These are phyloP conservation scores for Ganoderma boninense DNA, from an alignment of 1,284 basidiomycete genomes.

Conservation along the genomic window DNA sequence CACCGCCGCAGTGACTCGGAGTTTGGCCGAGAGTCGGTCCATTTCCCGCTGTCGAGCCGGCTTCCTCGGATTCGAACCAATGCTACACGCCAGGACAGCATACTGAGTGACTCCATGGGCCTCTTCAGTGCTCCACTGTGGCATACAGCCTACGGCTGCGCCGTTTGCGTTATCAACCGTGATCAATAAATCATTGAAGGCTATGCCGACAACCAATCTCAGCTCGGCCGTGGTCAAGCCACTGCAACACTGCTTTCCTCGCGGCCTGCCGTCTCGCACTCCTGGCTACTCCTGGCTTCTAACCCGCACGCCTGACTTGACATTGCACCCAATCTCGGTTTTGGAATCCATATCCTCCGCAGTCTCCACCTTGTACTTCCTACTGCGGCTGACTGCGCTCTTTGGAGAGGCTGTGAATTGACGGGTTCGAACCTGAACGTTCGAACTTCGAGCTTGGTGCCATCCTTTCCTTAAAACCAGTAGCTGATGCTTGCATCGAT, in stretches of 20 bases:
- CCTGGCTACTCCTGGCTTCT: no score
- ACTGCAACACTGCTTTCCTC: no score
- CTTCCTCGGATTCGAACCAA: no score
- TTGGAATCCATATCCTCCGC: not conserved
- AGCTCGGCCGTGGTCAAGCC: not conserved
- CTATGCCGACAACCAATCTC: not conserved
- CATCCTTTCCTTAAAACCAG: not conserved
- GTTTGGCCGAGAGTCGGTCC: no score
- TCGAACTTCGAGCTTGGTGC: not conserved
- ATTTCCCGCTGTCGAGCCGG: not conserved
- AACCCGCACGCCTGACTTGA: not conserved
- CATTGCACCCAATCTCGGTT: not conserved
- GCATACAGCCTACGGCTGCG: not conserved
- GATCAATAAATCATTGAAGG: no score
- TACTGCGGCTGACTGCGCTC: not conserved
- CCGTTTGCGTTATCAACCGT: no score
- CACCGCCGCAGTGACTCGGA: no score
- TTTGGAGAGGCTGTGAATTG: not conserved
- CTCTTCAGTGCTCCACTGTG: no score
- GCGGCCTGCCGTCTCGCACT: no score
- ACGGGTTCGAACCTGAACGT: not conserved
- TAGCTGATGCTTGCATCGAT: not conserved
- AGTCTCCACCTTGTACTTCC: not conserved
- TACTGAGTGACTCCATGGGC: no score
- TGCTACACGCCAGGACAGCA: no score